A percentile compares a stretch with the other conserved stretches of the same genome.
phyloP scores from a whole-genome alignment of 805 yeast genomes.

The Spathaspora gorwiae region DNA sequence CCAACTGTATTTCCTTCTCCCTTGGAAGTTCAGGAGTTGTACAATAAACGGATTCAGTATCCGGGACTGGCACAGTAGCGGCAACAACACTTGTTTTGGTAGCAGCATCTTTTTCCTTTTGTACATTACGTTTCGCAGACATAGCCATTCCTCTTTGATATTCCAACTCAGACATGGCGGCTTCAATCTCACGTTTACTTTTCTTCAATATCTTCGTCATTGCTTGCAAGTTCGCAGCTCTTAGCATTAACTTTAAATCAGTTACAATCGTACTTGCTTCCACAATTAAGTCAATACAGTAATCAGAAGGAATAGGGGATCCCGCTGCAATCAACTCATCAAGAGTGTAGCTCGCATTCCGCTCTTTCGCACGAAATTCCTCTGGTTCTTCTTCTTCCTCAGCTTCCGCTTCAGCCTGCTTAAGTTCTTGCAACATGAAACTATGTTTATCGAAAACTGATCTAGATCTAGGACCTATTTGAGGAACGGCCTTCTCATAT shows the following conservation, averaged over 20 bases:
- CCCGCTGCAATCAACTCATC: conserved; percentile 55
- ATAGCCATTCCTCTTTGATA: conserved; percentile 3
- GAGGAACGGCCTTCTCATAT: conserved; percentile 10
- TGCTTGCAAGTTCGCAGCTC: conserved; percentile 51
- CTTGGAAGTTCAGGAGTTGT: too few species aligned
- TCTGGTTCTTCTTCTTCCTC: conserved; percentile 8
- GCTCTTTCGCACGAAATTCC: conserved; percentile 15
- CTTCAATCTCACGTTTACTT: conserved; percentile 24
- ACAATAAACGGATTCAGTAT: background rate
- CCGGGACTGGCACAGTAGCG: background rate
- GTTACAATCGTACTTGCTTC: conserved; percentile 59
- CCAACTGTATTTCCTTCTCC: too few species aligned
- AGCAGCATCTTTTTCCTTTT: too few species aligned
- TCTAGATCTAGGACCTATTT: conserved; percentile 28
- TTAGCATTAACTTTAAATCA: conserved; percentile 59
- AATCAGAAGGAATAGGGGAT: conserved; percentile 52
- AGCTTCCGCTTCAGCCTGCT: conserved; percentile 9
- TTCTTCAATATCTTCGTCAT: conserved; percentile 39
- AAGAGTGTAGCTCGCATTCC: conserved; percentile 35
- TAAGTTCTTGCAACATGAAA: conserved; percentile 7
- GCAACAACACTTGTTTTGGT: background rate
- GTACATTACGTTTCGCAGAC: background rate
- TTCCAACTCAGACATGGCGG: conserved; percentile 19
- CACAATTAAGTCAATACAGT: conserved; percentile 53
- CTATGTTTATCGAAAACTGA: conserved; percentile 33